Conservation (phyloP, 225 moss, liverwort and hornwort species). For the Physcomitrium patens region DNA sequence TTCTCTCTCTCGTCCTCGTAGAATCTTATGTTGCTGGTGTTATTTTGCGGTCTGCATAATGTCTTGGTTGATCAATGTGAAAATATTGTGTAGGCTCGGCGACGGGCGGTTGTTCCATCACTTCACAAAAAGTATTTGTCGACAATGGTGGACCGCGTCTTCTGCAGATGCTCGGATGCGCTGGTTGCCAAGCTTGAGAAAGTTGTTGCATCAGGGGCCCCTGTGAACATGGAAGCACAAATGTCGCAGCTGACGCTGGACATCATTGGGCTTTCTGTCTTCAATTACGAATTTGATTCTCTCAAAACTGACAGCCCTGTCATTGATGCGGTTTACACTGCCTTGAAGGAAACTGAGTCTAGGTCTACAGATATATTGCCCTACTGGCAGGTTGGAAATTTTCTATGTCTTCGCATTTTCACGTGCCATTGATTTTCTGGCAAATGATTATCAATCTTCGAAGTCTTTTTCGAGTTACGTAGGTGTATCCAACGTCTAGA, state of each 20-base stretch:
- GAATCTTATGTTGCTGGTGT: background rate
- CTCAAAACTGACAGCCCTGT: slow-evolving; percentile 93
- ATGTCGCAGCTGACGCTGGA: slow-evolving; percentile 96
- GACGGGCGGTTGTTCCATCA: slow-evolving; percentile 87
- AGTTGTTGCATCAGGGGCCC: slow-evolving; percentile 51
- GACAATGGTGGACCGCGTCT: slow-evolving; percentile 95
- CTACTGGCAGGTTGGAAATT: slow-evolving; percentile 79
- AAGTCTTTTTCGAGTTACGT: too few species aligned
- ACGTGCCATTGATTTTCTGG: background rate
- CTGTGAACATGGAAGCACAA: slow-evolving; percentile 91
- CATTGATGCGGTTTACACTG: slow-evolving; percentile 97
- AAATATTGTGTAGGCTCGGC: slow-evolving; percentile 59
- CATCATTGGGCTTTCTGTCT: slow-evolving; percentile 94
- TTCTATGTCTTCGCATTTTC: background rate
- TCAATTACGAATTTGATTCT: slow-evolving; percentile 90
- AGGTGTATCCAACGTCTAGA: too few species aligned
- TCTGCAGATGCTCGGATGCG: slow-evolving; percentile 88
- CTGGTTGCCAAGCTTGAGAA: slow-evolving; percentile 68
- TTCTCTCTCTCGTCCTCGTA: too few species aligned
- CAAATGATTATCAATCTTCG: background rate
- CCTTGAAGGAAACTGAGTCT: slow-evolving; percentile 92
- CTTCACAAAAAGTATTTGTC: slow-evolving; percentile 83
- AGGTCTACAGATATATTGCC: slow-evolving; percentile 96
- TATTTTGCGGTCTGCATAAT: background rate
- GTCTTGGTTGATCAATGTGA: too few species aligned